Evolutionary conservation across 2,329 filamentous ascomycete genomes (phyloP).

Genomic region (Tolypocladium ophioglossoides): DNA sequence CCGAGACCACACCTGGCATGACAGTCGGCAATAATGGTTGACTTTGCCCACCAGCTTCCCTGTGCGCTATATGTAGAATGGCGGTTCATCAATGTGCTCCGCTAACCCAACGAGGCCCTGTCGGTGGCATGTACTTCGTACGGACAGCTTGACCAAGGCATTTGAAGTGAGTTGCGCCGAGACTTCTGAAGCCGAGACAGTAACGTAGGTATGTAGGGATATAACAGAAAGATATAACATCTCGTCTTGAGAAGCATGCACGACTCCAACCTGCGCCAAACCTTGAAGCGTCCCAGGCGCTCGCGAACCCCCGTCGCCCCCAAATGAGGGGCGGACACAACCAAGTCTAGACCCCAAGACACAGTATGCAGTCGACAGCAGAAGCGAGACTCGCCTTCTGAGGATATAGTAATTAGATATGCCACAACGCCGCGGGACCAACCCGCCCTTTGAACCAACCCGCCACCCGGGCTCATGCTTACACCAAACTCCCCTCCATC

Average conservation of each 20-base stretch:
- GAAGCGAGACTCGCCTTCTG: neutral
- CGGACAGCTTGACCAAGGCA: neutral
- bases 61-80: neutral
- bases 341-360: neutral
- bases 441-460: neutral
- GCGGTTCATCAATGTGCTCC: too few species aligned
- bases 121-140: neutral
- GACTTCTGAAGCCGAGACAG: neutral
- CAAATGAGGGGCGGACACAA: neutral
- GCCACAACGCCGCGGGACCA: neutral
- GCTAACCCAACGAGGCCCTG: neutral
- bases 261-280: neutral
- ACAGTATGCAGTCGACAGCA: neutral
- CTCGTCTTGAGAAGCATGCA: neutral
- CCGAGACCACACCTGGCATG: neutral
- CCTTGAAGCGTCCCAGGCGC: neutral
- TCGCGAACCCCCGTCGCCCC: neutral
- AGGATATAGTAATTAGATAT: neutral
- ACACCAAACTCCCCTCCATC: neutral
- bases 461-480: neutral
- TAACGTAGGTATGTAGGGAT: neutral
- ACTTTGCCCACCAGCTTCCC: neutral
- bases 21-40: neutral
- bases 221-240: neutral
- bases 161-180: too few species aligned